Base-by-base conservation (phyloP, 805 yeast genomes). In the Metschnikowia lachancei region DNA sequence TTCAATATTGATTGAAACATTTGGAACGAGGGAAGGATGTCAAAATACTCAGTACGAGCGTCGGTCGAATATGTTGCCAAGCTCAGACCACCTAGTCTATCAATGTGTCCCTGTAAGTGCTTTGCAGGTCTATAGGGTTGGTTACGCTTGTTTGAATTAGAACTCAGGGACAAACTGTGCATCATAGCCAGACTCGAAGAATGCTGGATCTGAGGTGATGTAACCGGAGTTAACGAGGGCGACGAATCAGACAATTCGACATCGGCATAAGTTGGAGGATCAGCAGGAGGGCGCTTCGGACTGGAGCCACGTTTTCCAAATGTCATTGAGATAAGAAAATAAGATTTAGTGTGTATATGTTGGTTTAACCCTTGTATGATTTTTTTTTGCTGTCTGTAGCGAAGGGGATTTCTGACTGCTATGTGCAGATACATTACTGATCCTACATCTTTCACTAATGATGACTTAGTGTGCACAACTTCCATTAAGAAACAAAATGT, bases 11-110 rank as follows among this genome's bases (percentile, higher is more conserved):
- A 74, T 54, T 79, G 81, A 56, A 80, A 82, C 82, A 83, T 79
- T 51, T 82, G 85, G 56, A 82, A 83, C 0, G 87, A 81, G 0
- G 88, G 90, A 30, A 83, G 60, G 2, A 83, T 76, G 54, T 83
- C 87, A 41, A 80, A 72, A 47, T 68, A 54, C 40, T 55, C 60
- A 10, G 56, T 56, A 14, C 51, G 51, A 10, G 56, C 39, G 18
- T 52, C 56, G 9, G 57, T 47, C 11, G 53, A 42, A 16, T 28
- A 29, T 8, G 53, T 31, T 5, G 54, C 35, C 35, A 33, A 18
- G n/a, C 41, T 36, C 30, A 41, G 24, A 12, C 41, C 52, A n/a
- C 55, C 55, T 24, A 54, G 42, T 26, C 47, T 36, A 45, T 69
- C 73, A 26, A 69, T 68, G 14, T 66, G 71, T 11, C 49, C 54